A percentile compares a stretch with the other conserved stretches of the same genome.
phyloP scores from a whole-genome alignment of 352 stramenopile genomes.

The Globisporangium yorkense region DNA sequence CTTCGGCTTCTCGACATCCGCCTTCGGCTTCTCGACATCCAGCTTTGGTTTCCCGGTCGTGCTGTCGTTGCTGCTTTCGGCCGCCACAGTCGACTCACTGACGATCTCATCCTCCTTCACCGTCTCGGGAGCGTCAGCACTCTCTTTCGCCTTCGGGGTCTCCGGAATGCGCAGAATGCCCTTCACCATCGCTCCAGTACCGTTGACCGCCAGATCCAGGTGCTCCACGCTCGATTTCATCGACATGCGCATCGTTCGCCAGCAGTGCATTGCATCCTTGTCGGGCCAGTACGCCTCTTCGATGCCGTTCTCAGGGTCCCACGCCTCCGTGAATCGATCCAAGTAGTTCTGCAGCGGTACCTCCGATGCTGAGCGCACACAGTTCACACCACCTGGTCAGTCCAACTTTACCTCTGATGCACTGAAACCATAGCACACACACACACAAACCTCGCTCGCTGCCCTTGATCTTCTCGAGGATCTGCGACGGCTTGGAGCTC shows the following conservation, averaged over 20 bases:
- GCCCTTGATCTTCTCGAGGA: constrained; percentile 73
- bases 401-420: not conserved
- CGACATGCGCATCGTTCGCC: constrained; percentile 71
- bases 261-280: constrained; percentile 89
- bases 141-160: constrained; percentile 8
- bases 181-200: constrained; percentile 61
- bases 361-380: constrained; percentile 31
- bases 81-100: not conserved
- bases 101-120: not conserved
- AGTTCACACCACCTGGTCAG: constrained; percentile 1
- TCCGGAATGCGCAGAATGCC: constrained; percentile 47
- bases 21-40: no score
- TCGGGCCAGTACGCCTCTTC: constrained; percentile 95
- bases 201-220: constrained; percentile 59
- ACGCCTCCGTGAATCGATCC: constrained; percentile 88
- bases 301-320: constrained; percentile 94
- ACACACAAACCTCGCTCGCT: constrained; percentile 38
- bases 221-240: constrained; percentile 75
- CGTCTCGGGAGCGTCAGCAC: not conserved
- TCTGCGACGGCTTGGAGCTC: constrained; percentile 65
- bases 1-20: not conserved
- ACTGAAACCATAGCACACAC: not conserved
- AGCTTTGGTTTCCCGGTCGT: not conserved
- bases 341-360: constrained; percentile 78
- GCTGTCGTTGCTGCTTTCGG: not conserved